phyloP scores from a whole-genome alignment of 192 early-diverging fungal genomes.

The Entomortierella parvispora region DNA sequence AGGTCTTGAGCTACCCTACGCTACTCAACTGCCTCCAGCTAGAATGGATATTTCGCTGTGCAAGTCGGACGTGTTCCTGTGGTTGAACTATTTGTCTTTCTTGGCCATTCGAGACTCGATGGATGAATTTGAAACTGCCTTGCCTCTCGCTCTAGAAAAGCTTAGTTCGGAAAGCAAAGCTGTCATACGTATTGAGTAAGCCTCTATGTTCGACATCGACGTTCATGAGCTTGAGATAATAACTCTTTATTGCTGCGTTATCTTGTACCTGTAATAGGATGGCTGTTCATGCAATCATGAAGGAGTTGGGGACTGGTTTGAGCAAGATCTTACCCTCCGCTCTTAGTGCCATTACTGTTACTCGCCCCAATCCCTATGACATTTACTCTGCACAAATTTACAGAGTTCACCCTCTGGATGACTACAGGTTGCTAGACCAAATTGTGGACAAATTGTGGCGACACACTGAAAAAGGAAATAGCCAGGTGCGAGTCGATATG shows the following conservation, averaged over 20 bases:
- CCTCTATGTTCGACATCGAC: not conserved
- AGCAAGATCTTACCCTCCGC: not conserved
- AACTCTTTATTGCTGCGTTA: no score
- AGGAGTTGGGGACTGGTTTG: conserved; percentile 1
- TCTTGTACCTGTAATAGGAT: no score
- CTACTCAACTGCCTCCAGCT: conserved; percentile 4
- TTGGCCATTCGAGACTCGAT: conserved; percentile 14
- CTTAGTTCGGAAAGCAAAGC: not conserved
- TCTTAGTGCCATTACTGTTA: not conserved
- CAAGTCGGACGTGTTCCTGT: conserved; percentile 35
- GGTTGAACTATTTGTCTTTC: conserved; percentile 43
- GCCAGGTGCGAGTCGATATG: conserved; percentile 11
- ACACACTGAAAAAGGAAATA: not conserved
- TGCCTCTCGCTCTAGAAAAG: conserved; percentile 8
- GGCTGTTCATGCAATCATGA: conserved; percentile 26
- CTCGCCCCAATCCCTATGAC: conserved; percentile 29
- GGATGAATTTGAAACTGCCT: conserved; percentile 7
- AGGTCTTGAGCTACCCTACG: conserved; percentile 14
- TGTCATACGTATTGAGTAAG: not conserved
- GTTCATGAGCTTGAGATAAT: no score
- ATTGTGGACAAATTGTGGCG: conserved; percentile 23
- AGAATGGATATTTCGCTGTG: not conserved
- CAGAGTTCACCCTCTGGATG: conserved; percentile 5
- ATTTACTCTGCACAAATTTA: not conserved
- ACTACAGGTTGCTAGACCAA: conserved; percentile 22